A percentile compares a stretch with the other conserved stretches of the same genome.
Conservation (phyloP, 768 basidiomycete genomes). For the Tephrocybe sp. region DNA sequence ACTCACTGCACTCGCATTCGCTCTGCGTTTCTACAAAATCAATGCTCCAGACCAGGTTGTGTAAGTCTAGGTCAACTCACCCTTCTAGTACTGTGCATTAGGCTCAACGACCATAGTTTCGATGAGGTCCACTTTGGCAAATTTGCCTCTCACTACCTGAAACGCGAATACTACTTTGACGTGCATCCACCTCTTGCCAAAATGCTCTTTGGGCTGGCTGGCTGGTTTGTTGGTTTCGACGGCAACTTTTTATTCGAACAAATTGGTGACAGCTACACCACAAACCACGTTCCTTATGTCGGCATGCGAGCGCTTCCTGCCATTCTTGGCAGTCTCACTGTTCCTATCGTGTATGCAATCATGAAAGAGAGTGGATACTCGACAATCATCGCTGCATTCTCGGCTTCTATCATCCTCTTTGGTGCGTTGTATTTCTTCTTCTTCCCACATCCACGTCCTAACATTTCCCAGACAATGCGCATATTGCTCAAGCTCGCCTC, state of each 20-base stretch:
- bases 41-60: conserved; percentile 94
- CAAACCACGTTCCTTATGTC: conserved; percentile 86
- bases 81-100: not conserved
- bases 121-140: conserved; percentile 99
- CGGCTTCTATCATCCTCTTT: conserved; percentile 80
- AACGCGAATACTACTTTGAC: conserved; percentile 96
- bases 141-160: conserved; percentile 93
- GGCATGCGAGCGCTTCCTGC: conserved; percentile 94
- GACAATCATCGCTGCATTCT: conserved; percentile 86
- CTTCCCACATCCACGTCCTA: not conserved
- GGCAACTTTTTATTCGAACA: conserved; percentile 92
- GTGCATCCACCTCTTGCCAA: conserved; percentile 98
- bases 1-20: conserved; percentile 76
- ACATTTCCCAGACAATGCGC: conserved; percentile 77
- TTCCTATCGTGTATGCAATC: conserved; percentile 90
- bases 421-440: conserved; percentile 49
- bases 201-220: conserved; percentile 88
- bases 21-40: conserved; percentile 90
- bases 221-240: conserved; percentile 96
- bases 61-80: conserved; percentile 54
- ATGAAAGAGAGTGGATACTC: conserved; percentile 99
- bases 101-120: conserved; percentile 49
- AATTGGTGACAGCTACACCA: conserved; percentile 91
- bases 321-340: conserved; percentile 83
- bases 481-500: conserved; percentile 92